These are phyloP conservation scores for Mycena epipterygia DNA, from an alignment of 768 basidiomycete species.

Conservation along the genomic window DNA sequence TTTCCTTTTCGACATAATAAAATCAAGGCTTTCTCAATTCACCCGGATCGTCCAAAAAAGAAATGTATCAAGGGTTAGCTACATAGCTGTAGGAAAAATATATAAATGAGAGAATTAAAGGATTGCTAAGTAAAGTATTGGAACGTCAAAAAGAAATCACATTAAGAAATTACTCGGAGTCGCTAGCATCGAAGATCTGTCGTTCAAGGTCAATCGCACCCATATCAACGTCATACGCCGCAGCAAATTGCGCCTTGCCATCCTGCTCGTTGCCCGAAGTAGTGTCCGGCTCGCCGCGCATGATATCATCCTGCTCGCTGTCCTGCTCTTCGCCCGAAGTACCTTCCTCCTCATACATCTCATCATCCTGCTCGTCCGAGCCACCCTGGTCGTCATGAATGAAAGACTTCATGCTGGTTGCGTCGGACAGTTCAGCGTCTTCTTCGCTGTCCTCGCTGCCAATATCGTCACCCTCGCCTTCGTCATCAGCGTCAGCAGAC, in stretches of 20 bases:
- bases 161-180: too few species aligned
- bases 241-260: neutral
- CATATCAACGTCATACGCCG: neutral
- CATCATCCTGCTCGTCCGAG: neutral
- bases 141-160: too few species aligned
- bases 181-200: neutral
- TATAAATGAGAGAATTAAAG: too few species aligned
- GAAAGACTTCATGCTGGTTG: neutral
- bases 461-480: conserved; percentile 14
- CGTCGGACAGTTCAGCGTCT: neutral
- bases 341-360: neutral
- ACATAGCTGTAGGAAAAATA: too few species aligned
- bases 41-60: too few species aligned
- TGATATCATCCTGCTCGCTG: neutral
- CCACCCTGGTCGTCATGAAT: neutral
- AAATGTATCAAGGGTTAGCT: too few species aligned
- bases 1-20: too few species aligned
- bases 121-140: too few species aligned
- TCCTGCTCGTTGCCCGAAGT: neutral
- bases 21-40: too few species aligned
- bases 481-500: conserved; percentile 2
- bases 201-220: neutral
- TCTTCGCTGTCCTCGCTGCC: conserved; percentile 15
- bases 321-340: neutral
- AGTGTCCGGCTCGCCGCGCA: neutral